Percentiles rank a stretch among this genome's conserved stretches.
Conservation (phyloP, 2,329 filamentous ascomycete species). For the Dothiorella sarmentorum region DNA sequence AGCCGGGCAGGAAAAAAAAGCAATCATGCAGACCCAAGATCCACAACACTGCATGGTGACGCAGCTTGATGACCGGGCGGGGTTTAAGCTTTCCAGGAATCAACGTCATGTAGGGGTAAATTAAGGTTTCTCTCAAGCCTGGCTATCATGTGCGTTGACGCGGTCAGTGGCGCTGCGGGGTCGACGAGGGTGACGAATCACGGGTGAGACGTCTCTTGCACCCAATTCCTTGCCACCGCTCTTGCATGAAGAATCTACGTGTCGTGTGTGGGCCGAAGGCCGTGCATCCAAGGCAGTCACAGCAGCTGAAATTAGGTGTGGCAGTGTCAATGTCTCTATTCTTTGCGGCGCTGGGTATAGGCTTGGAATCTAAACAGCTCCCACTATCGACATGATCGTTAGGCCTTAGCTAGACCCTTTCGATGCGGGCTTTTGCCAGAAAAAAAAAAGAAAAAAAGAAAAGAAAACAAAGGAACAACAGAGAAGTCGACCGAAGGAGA, state of each 20-base stretch:
- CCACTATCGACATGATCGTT: background rate
- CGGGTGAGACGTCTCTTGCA: background rate
- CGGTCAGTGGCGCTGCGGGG: background rate
- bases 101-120: too few species aligned
- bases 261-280: background rate
- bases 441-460: background rate
- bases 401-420: background rate
- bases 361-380: background rate
- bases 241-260: background rate
- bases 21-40: too few species aligned
- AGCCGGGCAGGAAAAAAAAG: too few species aligned
- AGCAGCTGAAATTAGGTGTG: background rate
- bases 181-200: background rate
- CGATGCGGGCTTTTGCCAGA: background rate
- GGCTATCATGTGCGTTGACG: background rate
- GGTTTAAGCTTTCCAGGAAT: too few species aligned
- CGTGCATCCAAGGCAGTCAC: background rate
- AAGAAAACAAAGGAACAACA: background rate
- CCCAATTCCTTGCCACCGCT: background rate
- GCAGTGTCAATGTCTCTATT: slow-evolving; percentile 2
- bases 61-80: too few species aligned
- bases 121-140: background rate
- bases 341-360: background rate
- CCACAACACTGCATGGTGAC: too few species aligned
- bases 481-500: background rate